These are phyloP conservation scores for Scleroderma bovista DNA, from an alignment of 768 basidiomycete genomes.

Conservation along the genomic window DNA sequence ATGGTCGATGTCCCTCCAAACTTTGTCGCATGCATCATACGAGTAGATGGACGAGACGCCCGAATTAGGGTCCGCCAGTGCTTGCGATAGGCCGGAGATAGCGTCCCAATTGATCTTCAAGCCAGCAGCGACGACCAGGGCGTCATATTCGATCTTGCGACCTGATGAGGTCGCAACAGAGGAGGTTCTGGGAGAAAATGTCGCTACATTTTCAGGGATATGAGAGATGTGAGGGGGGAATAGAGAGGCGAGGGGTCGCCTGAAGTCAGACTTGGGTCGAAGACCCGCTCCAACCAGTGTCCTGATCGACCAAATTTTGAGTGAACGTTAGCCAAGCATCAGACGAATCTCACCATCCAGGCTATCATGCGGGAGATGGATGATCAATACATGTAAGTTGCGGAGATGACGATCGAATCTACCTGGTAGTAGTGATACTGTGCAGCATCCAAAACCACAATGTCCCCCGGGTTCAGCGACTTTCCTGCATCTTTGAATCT, in stretches of 20 bases:
- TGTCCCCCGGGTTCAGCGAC: slow-evolving; percentile 63
- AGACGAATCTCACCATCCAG: slow-evolving; percentile 70
- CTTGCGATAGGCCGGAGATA: slow-evolving; percentile 67
- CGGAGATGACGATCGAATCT: slow-evolving; percentile 5
- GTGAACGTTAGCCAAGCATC: not conserved
- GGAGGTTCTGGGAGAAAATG: slow-evolving; percentile 73
- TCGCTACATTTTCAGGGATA: slow-evolving; percentile 62
- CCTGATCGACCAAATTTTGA: slow-evolving; percentile 39
- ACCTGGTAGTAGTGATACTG: slow-evolving; percentile 85
- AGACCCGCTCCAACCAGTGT: slow-evolving; percentile 92
- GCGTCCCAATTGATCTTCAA: slow-evolving; percentile 80
- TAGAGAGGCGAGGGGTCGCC: slow-evolving; percentile 58
- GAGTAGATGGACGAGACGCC: slow-evolving; percentile 93
- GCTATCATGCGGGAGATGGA: slow-evolving; percentile 38
- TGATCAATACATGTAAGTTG: not conserved
- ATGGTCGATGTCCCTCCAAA: slow-evolving; percentile 75
- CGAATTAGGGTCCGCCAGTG: slow-evolving; percentile 68
- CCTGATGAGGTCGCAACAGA: slow-evolving; percentile 70
- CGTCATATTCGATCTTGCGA: slow-evolving; percentile 70
- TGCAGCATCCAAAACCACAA: slow-evolving; percentile 81
- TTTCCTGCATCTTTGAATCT: slow-evolving; percentile 69
- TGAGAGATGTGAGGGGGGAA: slow-evolving; percentile 71
- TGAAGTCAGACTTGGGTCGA: slow-evolving; percentile 60
- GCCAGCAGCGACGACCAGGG: slow-evolving; percentile 84
- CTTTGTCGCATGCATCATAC: slow-evolving; percentile 84